phyloP scores from a whole-genome alignment of 129 eudicot species.

The sunflower (Helianthus annuus) region DNA sequence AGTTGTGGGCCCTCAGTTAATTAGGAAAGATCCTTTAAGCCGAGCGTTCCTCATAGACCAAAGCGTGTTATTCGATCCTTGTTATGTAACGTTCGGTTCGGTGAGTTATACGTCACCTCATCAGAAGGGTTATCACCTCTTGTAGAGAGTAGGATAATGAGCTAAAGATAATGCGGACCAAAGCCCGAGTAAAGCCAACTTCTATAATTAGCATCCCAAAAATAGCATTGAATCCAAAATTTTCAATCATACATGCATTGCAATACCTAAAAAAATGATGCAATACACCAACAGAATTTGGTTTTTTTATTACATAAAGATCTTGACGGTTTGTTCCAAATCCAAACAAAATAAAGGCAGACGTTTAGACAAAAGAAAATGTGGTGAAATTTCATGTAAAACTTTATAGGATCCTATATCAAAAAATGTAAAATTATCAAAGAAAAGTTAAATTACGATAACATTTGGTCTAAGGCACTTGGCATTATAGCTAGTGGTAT shows the following conservation, averaged over 20 bases:
- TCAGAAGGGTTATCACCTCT: background rate
- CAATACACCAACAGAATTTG: background rate
- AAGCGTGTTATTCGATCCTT: no score
- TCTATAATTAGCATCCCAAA: slow-evolving; percentile 1
- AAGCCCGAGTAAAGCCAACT: background rate
- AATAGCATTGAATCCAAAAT: background rate
- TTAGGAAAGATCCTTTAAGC: no score
- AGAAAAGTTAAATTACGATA: background rate
- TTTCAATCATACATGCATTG: background rate
- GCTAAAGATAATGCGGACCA: background rate
- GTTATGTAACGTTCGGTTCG: no score
- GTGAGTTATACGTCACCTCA: no score
- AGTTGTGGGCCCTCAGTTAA: no score
- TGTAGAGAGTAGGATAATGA: background rate
- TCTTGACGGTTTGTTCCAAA: background rate
- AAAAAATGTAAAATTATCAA: background rate
- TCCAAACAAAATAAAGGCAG: no score
- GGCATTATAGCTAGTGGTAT: no score
- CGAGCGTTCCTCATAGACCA: no score
- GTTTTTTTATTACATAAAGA: background rate
- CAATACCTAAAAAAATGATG: background rate
- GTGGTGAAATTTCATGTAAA: background rate
- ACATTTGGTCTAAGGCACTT: background rate
- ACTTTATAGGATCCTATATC: background rate
- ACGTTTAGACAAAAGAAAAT: background rate